A percentile compares a stretch with the other conserved stretches of the same genome.
Conservation (phyloP, 2,329 filamentous ascomycete genomes). For the Cercospora janseana region DNA sequence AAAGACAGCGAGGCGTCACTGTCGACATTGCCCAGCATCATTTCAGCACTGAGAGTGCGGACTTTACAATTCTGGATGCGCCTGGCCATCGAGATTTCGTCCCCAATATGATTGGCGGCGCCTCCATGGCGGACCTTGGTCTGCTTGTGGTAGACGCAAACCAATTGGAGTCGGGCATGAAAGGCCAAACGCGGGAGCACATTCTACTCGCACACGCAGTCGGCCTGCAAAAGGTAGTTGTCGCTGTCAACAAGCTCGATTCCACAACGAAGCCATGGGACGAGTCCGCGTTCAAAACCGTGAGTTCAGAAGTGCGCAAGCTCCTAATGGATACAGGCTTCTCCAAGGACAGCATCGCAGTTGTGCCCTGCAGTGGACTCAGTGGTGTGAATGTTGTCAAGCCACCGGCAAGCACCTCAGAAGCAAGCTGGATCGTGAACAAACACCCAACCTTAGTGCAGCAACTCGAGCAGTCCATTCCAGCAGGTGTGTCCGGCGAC, state of each 20-base stretch:
- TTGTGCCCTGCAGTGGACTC: slow-evolving; percentile 86
- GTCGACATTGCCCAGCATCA: slow-evolving; percentile 95
- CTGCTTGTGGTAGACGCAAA: slow-evolving; percentile 93
- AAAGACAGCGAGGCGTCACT: slow-evolving; percentile 84
- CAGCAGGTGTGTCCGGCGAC: slow-evolving; percentile 48
- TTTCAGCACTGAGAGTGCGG: slow-evolving; percentile 83
- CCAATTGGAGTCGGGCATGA: slow-evolving; percentile 89
- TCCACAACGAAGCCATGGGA: slow-evolving; percentile 70
- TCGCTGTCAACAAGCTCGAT: slow-evolving; percentile 95
- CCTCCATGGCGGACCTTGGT: slow-evolving; percentile 92
- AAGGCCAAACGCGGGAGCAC: slow-evolving; percentile 92
- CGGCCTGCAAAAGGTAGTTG: slow-evolving; percentile 81
- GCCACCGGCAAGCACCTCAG: slow-evolving; percentile 48
- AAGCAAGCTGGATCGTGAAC: slow-evolving; percentile 70
- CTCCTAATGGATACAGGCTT: slow-evolving; percentile 85
- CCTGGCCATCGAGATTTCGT: slow-evolving; percentile 95
- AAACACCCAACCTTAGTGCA: slow-evolving; percentile 66
- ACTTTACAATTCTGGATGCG: slow-evolving; percentile 92
- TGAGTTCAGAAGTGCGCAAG: slow-evolving; percentile 75
- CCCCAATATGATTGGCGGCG: slow-evolving; percentile 97
- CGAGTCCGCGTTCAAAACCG: slow-evolving; percentile 77
- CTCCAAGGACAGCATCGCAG: slow-evolving; percentile 73
- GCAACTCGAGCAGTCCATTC: slow-evolving; percentile 79
- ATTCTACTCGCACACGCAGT: slow-evolving; percentile 85
- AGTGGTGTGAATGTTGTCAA: slow-evolving; percentile 80